A percentile compares a stretch with the other conserved stretches of the same genome.
Conservation (phyloP, 345 rosid genomes). For the Gossypium sturtianum region DNA sequence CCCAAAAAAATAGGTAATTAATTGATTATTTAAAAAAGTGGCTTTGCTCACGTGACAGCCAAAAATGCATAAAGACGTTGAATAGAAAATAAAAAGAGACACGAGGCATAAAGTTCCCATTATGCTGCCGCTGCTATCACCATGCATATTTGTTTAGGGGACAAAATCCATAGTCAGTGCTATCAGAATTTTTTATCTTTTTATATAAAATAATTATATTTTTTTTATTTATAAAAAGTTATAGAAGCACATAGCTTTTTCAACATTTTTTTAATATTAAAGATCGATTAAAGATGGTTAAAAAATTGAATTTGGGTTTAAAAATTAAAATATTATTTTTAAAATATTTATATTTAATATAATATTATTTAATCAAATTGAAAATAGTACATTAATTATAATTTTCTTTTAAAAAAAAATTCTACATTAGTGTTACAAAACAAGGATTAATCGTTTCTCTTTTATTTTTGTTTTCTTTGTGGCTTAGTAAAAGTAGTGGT, state of each 20-base stretch:
- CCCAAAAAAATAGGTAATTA: too few species aligned
- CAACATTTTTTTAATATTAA: not conserved
- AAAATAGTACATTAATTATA: too few species aligned
- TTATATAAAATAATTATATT: too few species aligned
- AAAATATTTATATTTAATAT: too few species aligned
- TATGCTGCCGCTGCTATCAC: conserved; percentile 7
- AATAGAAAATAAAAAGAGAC: not conserved
- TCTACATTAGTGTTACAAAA: too few species aligned
- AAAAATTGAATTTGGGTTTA: not conserved
- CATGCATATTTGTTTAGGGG: not conserved
- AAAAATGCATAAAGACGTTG: not conserved
- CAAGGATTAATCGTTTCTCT: too few species aligned
- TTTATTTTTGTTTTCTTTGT: not conserved
- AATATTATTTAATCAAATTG: too few species aligned
- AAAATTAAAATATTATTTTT: not conserved
- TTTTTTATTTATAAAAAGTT: not conserved
- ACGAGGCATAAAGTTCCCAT: not conserved
- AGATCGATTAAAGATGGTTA: not conserved
- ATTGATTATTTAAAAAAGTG: not conserved
- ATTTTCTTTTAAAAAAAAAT: too few species aligned
- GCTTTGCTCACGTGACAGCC: not conserved
- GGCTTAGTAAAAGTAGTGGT: not conserved
- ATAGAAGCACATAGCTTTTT: conserved; percentile 1
- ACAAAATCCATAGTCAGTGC: not conserved
- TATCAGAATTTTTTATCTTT: not conserved